These are phyloP conservation scores for Nicotiana benthamiana DNA, from an alignment of 257 asterid species.

Conservation along the genomic window DNA sequence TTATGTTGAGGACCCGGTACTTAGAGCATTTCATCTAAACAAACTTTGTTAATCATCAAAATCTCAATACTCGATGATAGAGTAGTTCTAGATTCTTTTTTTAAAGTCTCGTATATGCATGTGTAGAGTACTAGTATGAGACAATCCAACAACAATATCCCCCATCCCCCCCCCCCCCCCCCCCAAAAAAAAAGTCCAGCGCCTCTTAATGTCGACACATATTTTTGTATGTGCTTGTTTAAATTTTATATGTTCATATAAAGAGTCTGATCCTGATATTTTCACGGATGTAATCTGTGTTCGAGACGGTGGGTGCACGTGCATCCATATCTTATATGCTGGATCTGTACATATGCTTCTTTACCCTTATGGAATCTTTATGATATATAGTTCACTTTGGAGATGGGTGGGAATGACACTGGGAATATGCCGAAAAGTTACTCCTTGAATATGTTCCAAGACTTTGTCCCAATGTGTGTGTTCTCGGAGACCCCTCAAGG, in stretches of 20 bases:
- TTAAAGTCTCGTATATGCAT: neutral
- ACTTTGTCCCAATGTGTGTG: conserved; percentile 83
- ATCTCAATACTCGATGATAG: no score
- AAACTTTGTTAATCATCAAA: no score
- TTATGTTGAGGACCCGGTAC: no score
- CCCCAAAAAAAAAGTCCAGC: no score
- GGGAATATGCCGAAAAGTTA: conserved; percentile 69
- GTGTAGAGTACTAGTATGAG: neutral
- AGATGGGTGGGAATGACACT: conserved; percentile 60
- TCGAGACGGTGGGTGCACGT: neutral
- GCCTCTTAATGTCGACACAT: neutral
- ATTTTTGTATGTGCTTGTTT: neutral
- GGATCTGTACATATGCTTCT: neutral
- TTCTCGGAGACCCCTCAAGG: conserved; percentile 77
- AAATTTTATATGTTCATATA: neutral
- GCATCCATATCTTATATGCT: neutral
- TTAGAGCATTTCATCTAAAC: no score
- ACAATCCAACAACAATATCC: neutral
- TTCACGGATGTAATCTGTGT: neutral
- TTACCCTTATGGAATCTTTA: neutral
- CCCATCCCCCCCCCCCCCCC: no score
- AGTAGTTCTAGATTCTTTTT: neutral
- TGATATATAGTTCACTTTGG: conserved; percentile 68
- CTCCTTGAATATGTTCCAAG: conserved; percentile 76
- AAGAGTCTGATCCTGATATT: neutral